Conservation (phyloP, 306 rosid genomes). For the Comarum palustre region DNA sequence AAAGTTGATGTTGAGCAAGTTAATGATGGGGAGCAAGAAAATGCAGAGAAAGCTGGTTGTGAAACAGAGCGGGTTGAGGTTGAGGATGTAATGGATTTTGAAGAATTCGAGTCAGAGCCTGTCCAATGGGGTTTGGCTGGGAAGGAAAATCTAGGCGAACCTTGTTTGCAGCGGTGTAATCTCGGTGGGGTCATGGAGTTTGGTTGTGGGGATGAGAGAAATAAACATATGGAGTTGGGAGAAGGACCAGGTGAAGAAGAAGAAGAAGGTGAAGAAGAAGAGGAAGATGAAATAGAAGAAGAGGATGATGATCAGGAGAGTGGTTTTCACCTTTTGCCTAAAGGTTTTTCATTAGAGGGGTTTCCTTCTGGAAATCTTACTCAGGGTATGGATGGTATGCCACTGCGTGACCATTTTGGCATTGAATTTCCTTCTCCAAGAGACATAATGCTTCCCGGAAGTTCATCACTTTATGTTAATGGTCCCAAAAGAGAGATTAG, state of each 20-base stretch:
- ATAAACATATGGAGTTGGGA: slow-evolving; percentile 32
- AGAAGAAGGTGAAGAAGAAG: slow-evolving; percentile 33
- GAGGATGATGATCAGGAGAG: slow-evolving; percentile 53
- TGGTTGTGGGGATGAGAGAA: slow-evolving; percentile 34
- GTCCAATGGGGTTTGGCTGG: slow-evolving; percentile 54
- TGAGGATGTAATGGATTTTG: slow-evolving; percentile 52
- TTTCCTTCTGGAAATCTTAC: slow-evolving; percentile 57
- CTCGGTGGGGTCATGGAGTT: slow-evolving; percentile 32
- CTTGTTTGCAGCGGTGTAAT: slow-evolving; percentile 54
- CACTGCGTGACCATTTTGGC: slow-evolving; percentile 50
- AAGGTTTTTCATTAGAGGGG: slow-evolving; percentile 53
- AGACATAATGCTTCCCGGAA: slow-evolving; percentile 54
- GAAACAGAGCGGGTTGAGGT: slow-evolving; percentile 34
- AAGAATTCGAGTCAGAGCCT: slow-evolving; percentile 44
- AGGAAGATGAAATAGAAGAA: slow-evolving; percentile 40
- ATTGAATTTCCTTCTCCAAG: slow-evolving; percentile 64
- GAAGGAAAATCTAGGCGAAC: slow-evolving; percentile 36
- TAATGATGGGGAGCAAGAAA: neutral
- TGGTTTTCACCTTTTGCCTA: slow-evolving; percentile 54
- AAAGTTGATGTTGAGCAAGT: neutral
- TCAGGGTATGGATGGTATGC: slow-evolving; percentile 67
- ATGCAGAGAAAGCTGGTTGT: neutral
- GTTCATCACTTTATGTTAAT: slow-evolving; percentile 57
- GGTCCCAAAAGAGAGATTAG: slow-evolving; percentile 64
- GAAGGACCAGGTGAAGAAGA: slow-evolving; percentile 33